A percentile compares a stretch with the other conserved stretches of the same genome.
Evolutionary conservation across 2,329 filamentous ascomycete species (phyloP).

Genomic region (Juglanconis oblonga): DNA sequence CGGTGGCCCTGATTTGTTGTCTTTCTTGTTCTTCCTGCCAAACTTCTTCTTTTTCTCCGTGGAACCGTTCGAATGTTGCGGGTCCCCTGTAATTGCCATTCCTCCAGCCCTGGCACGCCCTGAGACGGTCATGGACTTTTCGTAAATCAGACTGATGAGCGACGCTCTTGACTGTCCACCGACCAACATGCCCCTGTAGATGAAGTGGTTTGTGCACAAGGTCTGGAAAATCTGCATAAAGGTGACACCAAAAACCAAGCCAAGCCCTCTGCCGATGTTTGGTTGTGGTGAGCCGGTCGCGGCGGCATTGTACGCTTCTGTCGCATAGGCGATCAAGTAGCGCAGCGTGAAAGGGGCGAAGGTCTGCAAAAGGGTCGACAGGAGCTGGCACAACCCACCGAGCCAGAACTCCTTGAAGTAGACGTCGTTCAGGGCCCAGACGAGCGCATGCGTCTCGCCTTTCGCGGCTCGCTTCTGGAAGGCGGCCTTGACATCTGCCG

Average conservation of each 20-base stretch:
- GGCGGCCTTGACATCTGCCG: constrained; percentile 60
- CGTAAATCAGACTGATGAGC: constrained; percentile 83
- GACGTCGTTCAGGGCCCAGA: constrained; percentile 82
- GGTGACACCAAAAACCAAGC: constrained; percentile 80
- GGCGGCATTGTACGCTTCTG: constrained; percentile 70
- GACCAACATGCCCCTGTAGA: constrained; percentile 88
- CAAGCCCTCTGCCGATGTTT: constrained; percentile 71
- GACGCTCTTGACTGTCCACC: constrained; percentile 80
- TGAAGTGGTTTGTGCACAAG: constrained; percentile 81
- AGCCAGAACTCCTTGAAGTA: constrained; percentile 83
- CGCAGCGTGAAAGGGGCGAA: constrained; percentile 81
- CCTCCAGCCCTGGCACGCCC: constrained; percentile 85
- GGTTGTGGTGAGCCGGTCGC: constrained; percentile 53
- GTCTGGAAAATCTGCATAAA: constrained; percentile 82
- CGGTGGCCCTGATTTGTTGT: constrained; percentile 26
- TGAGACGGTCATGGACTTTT: constrained; percentile 88
- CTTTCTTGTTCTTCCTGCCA: constrained; percentile 35
- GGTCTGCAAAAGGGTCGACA: constrained; percentile 72
- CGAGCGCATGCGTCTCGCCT: constrained; percentile 69
- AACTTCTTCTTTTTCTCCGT: constrained; percentile 43
- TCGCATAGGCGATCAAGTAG: constrained; percentile 82
- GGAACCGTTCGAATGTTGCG: constrained; percentile 38
- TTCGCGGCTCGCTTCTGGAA: constrained; percentile 67
- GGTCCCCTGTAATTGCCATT: constrained; percentile 22
- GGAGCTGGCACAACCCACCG: constrained; percentile 74